phyloP scores from a whole-genome alignment of 2,329 filamentous ascomycete genomes.

The Venturia carpophila region DNA sequence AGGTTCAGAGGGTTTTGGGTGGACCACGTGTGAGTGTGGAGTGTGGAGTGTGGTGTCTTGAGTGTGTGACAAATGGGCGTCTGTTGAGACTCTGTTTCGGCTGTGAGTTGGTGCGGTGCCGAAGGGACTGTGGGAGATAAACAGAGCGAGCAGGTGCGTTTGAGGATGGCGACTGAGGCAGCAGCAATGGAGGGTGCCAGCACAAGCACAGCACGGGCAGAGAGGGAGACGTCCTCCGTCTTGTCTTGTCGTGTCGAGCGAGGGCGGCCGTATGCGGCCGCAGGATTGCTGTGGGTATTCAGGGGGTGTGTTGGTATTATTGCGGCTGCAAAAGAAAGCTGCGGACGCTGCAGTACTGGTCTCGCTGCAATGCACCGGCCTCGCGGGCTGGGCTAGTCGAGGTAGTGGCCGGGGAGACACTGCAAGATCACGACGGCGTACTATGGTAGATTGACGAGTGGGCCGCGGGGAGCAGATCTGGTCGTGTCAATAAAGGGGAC shows the following conservation, averaged over 20 bases:
- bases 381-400: not conserved
- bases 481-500: not conserved
- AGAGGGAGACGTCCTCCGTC: not conserved
- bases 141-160: constrained; percentile 1
- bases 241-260: not conserved
- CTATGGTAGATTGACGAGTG: not conserved
- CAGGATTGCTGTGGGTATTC: constrained; percentile 2
- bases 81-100: constrained; percentile 9
- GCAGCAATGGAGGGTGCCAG: not conserved
- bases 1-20: not conserved
- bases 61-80: constrained; percentile 5
- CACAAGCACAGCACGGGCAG: constrained; percentile 2
- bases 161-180: not conserved
- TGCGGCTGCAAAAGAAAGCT: not conserved
- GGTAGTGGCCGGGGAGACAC: not conserved
- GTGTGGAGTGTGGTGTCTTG: not conserved
- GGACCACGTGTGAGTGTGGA: constrained; percentile 3
- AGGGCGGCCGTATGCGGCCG: not conserved
- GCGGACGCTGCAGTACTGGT: not conserved
- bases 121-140: constrained; percentile 2
- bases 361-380: not conserved
- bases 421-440: constrained; percentile 3
- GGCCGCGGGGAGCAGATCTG: not conserved
- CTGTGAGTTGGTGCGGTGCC: not conserved
- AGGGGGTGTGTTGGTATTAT: constrained; percentile 10